A percentile compares a stretch with the other conserved stretches of the same genome.
These are phyloP conservation scores for Arachis hypogaea DNA, from an alignment of 306 rosid genomes.

Conservation along the genomic window DNA sequence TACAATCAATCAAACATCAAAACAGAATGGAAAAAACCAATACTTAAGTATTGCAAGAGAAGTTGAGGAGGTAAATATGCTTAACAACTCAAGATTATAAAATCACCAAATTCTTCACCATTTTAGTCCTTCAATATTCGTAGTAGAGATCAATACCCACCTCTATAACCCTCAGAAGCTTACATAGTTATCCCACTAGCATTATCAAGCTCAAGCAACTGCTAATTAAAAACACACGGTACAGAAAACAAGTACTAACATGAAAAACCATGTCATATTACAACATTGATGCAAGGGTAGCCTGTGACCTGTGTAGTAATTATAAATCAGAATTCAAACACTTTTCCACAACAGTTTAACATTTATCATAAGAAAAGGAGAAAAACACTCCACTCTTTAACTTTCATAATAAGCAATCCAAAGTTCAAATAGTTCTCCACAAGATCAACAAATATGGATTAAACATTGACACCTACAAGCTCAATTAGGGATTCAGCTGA, in stretches of 20 bases:
- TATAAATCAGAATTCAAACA: constrained; percentile 11
- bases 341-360: background rate
- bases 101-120: constrained; percentile 6
- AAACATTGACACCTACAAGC: constrained; percentile 63
- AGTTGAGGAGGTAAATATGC: constrained; percentile 22
- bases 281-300: background rate
- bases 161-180: constrained; percentile 16
- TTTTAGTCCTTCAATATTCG: constrained; percentile 18
- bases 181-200: constrained; percentile 14
- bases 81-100: constrained; percentile 16
- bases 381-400: constrained; percentile 6
- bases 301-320: constrained; percentile 1
- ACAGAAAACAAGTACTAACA: constrained; percentile 11
- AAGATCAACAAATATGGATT: constrained; percentile 12
- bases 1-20: constrained; percentile 26
- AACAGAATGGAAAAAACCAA: constrained; percentile 5
- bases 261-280: constrained; percentile 3
- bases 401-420: constrained; percentile 11
- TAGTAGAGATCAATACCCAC: background rate
- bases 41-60: constrained; percentile 12
- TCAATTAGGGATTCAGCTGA: constrained; percentile 73
- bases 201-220: constrained; percentile 22
- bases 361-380: background rate
- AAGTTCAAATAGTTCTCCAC: constrained; percentile 25
- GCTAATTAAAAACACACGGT: constrained; percentile 16